phyloP scores from a whole-genome alignment of 2,329 filamentous ascomycete genomes.

The Didymella pinodella region DNA sequence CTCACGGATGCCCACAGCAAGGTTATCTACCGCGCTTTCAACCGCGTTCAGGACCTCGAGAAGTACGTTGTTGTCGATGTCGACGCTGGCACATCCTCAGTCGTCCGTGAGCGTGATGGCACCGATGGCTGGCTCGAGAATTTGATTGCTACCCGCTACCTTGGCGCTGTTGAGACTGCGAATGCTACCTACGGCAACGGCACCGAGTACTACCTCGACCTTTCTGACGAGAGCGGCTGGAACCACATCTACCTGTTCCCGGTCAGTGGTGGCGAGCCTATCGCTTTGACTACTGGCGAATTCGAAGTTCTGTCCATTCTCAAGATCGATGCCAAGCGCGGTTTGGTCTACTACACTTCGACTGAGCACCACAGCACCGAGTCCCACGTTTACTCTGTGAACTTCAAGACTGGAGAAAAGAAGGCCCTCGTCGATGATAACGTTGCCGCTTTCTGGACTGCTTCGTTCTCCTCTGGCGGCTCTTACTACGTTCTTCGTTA shows the following conservation, averaged over 20 bases:
- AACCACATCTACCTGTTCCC: slow-evolving; percentile 71
- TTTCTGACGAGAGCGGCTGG: slow-evolving; percentile 72
- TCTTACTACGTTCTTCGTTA: slow-evolving; percentile 73
- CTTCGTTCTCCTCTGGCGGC: slow-evolving; percentile 69
- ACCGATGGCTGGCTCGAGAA: slow-evolving; percentile 70
- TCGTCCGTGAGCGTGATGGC: slow-evolving; percentile 66
- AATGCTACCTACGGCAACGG: slow-evolving; percentile 49
- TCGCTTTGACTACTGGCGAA: slow-evolving; percentile 68
- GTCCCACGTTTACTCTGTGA: slow-evolving; percentile 72
- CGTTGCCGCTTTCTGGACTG: slow-evolving; percentile 66
- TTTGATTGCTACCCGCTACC: slow-evolving; percentile 63
- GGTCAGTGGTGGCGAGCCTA: slow-evolving; percentile 62
- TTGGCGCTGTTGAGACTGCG: slow-evolving; percentile 54
- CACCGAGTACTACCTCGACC: slow-evolving; percentile 67
- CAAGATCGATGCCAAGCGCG: slow-evolving; percentile 64
- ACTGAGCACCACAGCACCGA: slow-evolving; percentile 72
- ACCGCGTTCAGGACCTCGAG: slow-evolving; percentile 72
- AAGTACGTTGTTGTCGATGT: slow-evolving; percentile 69
- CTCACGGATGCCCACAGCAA: slow-evolving; percentile 67
- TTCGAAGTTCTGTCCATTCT: slow-evolving; percentile 71
- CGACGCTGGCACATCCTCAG: slow-evolving; percentile 54
- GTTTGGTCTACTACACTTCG: slow-evolving; percentile 70
- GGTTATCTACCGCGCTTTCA: slow-evolving; percentile 71
- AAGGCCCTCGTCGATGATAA: slow-evolving; percentile 69
- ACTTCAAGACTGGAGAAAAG: slow-evolving; percentile 62